phyloP scores from a whole-genome alignment of 495 filamentous ascomycete species.

The Lepraria neglecta region DNA sequence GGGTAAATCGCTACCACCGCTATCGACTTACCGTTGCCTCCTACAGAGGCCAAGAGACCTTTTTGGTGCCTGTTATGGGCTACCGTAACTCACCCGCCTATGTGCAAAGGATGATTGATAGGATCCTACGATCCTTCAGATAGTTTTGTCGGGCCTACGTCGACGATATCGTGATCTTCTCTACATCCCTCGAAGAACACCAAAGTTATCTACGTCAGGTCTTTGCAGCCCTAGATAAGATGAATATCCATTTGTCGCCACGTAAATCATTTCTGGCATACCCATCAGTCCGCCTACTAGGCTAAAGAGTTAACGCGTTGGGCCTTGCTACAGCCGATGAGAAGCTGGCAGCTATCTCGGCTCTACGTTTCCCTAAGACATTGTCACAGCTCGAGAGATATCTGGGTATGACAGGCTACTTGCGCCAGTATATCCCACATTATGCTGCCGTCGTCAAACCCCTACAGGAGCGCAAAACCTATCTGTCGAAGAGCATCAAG shows the following conservation, averaged over 20 bases:
- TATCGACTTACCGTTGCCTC: not conserved
- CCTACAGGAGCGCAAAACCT: not conserved
- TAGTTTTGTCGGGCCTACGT: not conserved
- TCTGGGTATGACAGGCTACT: not conserved
- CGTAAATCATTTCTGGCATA: not conserved
- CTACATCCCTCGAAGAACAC: not conserved
- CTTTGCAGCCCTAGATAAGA: not conserved
- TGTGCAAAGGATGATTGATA: not conserved
- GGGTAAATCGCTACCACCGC: accelerated
- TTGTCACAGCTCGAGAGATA: not conserved
- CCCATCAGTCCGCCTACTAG: not conserved
- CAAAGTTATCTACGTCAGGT: not conserved
- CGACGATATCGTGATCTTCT: not conserved
- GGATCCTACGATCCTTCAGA: not conserved
- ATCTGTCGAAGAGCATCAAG: not conserved
- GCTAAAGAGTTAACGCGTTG: not conserved
- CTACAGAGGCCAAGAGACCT: not conserved
- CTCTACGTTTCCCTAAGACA: not conserved
- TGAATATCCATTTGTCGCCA: not conserved
- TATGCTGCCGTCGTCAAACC: not conserved
- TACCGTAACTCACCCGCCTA: not conserved
- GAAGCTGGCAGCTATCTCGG: not conserved
- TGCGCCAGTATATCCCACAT: not conserved
- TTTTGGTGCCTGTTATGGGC: not conserved
- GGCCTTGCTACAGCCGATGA: not conserved